Base-by-base conservation (phyloP, 1,139 yeast species). In the Torulaspora pretoriensis region DNA sequence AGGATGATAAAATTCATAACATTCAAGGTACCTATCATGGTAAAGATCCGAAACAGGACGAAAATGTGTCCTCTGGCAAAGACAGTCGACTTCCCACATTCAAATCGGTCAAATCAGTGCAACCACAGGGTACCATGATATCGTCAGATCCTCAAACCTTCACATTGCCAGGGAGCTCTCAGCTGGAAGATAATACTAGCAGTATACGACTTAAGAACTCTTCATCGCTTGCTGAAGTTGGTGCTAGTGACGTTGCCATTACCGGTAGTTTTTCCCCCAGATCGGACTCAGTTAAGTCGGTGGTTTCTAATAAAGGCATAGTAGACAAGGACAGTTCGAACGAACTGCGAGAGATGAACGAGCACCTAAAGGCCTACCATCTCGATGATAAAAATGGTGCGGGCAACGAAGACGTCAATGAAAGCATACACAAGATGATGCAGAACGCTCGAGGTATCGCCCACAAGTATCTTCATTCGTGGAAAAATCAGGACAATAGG, bases 241-340 rank as follows among this genome's bases (percentile, higher is more conserved):
- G 46, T 2, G 40, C 58, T 32, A 74, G 78, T 40, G 77, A 74
- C 51, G 78, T 77, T 17, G 81, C 81, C 2, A 80, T 74, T 9
- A 59, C 61, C 9, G 71, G 71, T 1, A 64, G 55, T 38, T 65
- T 67, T 33, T 55, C 67, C 1, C 68, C 64, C 23, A 52, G 60
- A 33, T 56, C 51, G 40, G 56, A 50, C n/a, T 58, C 63, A 1
- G 45, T 54, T 30, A 56, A 56, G 33, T 56, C 61, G 9, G 56
- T 57, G 8, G 52, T 53, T 8, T 46, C 58, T 10, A 49, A 55
- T 33, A 52, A 55, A 34, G 48, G 50, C 12, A 45, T 29, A 14
- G 40, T 35, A n/a, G 41, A 40, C 28, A 43, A 42, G 24, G 29
- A 32, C 30, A 17, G 42, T 10, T 8, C 42, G 7, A 40, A 28